phyloP scores from a whole-genome alignment of 2,329 filamentous ascomycete species.

The Juglanconis sp. region DNA sequence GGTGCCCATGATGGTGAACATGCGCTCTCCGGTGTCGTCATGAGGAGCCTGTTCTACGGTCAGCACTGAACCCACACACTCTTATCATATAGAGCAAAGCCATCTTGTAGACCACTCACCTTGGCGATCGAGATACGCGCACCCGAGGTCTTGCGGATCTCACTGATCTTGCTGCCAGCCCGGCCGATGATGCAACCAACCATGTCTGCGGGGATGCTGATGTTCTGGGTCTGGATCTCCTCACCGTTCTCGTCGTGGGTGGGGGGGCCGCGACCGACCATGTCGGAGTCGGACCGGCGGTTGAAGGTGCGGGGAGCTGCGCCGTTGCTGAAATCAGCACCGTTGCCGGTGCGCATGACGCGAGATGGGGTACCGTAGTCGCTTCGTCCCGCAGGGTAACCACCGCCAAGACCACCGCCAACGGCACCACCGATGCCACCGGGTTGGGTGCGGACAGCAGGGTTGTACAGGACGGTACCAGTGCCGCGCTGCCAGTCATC shows the following conservation, averaged over 20 bases:
- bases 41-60: constrained; percentile 65
- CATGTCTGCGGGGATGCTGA: constrained; percentile 99
- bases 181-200: constrained; percentile 98
- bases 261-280: constrained; percentile 74
- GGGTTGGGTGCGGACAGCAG: constrained; percentile 80
- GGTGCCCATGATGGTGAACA: constrained; percentile 99
- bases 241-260: constrained; percentile 95
- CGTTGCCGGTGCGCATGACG: constrained; percentile 94
- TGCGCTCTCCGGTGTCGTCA: constrained; percentile 95
- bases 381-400: constrained; percentile 42
- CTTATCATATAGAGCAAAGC: background rate
- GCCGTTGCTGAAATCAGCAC: constrained; percentile 92
- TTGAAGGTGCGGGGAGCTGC: constrained; percentile 61
- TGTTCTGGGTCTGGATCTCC: constrained; percentile 98
- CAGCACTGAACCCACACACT: background rate
- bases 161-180: constrained; percentile 93
- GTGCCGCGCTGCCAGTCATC: constrained; percentile 98
- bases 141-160: constrained; percentile 95
- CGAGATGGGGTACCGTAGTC: constrained; percentile 63
- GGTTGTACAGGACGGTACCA: constrained; percentile 96
- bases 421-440: constrained; percentile 46
- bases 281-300: constrained; percentile 81
- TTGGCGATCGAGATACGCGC: constrained; percentile 98
- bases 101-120: constrained; percentile 37
- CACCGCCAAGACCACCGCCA: constrained; percentile 22